phyloP scores from a whole-genome alignment of 768 basidiomycete genomes.

The Flagelloscypha sp. region DNA sequence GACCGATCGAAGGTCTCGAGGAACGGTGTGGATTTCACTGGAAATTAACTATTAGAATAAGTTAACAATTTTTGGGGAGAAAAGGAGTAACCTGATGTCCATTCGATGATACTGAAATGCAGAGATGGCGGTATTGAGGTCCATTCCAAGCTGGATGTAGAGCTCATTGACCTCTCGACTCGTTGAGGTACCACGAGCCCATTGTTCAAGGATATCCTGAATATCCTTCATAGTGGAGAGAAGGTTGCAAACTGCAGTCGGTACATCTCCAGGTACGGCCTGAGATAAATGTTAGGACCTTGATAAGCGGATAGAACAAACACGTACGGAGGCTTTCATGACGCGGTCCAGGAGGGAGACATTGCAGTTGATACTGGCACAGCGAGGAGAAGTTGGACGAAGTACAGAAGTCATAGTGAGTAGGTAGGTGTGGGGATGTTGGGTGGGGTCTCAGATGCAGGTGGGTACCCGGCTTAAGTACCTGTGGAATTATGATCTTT shows the following conservation, averaged over 20 bases:
- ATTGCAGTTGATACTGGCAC: no score
- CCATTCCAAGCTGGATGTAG: conserved; percentile 7
- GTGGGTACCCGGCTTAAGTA: no score
- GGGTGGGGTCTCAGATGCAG: no score
- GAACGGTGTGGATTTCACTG: conserved; percentile 9
- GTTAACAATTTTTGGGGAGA: not conserved
- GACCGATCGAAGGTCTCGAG: conserved; percentile 7
- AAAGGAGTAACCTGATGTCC: conserved; percentile 5
- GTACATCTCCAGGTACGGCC: conserved; percentile 7
- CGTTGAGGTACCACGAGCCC: conserved; percentile 4
- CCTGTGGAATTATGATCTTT: no score
- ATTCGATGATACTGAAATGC: conserved; percentile 8
- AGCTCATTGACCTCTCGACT: conserved; percentile 7
- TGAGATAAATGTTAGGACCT: no score
- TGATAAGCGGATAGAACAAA: no score
- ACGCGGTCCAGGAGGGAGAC: no score
- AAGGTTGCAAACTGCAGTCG: conserved; percentile 9
- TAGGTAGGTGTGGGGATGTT: no score
- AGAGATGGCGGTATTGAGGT: conserved; percentile 8
- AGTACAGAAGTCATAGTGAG: no score
- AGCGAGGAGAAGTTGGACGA: no score
- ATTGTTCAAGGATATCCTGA: conserved; percentile 6
- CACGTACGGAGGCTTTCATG: no score
- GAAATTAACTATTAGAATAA: not conserved
- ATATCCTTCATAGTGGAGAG: conserved; percentile 7